These are phyloP conservation scores for Pseudozyma hubeiensis DNA, from an alignment of 1,284 basidiomycete species.

Conservation along the genomic window DNA sequence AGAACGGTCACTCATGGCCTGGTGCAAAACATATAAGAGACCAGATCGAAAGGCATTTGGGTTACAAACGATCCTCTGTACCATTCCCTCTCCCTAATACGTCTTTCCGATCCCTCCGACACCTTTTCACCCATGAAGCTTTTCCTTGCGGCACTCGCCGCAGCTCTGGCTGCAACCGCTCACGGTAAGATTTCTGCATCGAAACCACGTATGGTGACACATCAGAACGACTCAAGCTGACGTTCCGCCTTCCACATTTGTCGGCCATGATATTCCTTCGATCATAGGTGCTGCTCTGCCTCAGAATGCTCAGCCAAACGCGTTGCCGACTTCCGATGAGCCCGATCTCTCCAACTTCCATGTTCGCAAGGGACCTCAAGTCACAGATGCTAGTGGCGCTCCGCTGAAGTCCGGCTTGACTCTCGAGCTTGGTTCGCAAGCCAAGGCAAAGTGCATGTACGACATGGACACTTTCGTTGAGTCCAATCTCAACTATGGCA, in stretches of 20 bases:
- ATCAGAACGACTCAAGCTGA: constrained; percentile 14
- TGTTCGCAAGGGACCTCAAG: constrained; percentile 18
- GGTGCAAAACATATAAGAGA: too few species aligned
- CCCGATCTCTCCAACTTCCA: background rate
- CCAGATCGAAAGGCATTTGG: too few species aligned
- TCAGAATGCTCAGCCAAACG: background rate
- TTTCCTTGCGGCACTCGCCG: constrained; percentile 23
- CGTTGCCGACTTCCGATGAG: background rate
- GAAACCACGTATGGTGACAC: background rate
- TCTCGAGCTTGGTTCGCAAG: constrained; percentile 23
- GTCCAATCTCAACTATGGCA: constrained; percentile 55
- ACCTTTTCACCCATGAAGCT: constrained; percentile 14
- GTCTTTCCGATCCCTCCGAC: background rate
- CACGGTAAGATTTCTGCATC: constrained; percentile 11
- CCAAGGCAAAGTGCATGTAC: constrained; percentile 44
- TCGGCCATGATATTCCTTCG: too few species aligned
- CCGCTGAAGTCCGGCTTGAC: constrained; percentile 1
- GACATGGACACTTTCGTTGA: constrained; percentile 55
- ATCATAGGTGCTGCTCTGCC: constrained; percentile 11
- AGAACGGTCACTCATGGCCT: too few species aligned
- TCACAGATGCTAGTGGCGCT: constrained; percentile 16
- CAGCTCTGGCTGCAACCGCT: constrained; percentile 16
- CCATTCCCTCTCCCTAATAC: background rate
- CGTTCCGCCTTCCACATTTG: background rate
- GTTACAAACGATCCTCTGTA: too few species aligned